These are phyloP conservation scores for Macadamia tetraphylla DNA, from an alignment of 164 flowering plant species.

Conservation along the genomic window DNA sequence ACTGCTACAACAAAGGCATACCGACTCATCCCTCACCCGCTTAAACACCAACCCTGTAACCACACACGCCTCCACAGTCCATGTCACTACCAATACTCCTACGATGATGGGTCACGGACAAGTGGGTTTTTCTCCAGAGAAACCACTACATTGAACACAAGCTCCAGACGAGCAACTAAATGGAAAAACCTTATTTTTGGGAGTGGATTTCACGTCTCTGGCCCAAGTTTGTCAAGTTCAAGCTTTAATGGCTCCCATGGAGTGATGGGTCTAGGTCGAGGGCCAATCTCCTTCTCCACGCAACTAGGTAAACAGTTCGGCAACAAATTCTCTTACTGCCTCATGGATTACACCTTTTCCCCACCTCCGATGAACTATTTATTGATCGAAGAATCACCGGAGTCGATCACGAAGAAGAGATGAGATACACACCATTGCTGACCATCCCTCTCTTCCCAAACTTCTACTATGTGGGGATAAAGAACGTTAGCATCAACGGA, in stretches of 20 bases:
- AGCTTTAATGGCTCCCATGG: slow-evolving; percentile 64
- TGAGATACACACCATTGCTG: slow-evolving; percentile 3
- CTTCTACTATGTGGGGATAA: no score
- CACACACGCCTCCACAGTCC: slow-evolving; percentile 52
- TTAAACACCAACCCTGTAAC: slow-evolving; percentile 31
- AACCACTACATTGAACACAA: slow-evolving; percentile 42
- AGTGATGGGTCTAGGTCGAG: slow-evolving; percentile 76
- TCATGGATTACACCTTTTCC: slow-evolving; percentile 65
- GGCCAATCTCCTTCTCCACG: slow-evolving; percentile 69
- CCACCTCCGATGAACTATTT: slow-evolving; percentile 76
- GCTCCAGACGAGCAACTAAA: slow-evolving; percentile 23
- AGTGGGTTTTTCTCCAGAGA: slow-evolving; percentile 61
- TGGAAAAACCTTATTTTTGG: slow-evolving; percentile 42
- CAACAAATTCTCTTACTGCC: slow-evolving; percentile 64
- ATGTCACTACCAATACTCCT: slow-evolving; percentile 56
- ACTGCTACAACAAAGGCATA: slow-evolving; percentile 47
- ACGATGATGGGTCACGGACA: slow-evolving; percentile 55
- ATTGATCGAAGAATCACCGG: slow-evolving; percentile 39
- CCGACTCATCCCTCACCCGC: slow-evolving; percentile 39
- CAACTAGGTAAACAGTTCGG: slow-evolving; percentile 47
- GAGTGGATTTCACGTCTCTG: slow-evolving; percentile 57
- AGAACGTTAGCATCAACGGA: no score
- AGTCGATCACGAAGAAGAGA: not conserved
- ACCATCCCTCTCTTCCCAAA: no score
- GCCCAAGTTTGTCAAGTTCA: slow-evolving; percentile 41